Base-by-base conservation (phyloP, 1,284 basidiomycete species). In the Ceratobasidium papillatum region DNA sequence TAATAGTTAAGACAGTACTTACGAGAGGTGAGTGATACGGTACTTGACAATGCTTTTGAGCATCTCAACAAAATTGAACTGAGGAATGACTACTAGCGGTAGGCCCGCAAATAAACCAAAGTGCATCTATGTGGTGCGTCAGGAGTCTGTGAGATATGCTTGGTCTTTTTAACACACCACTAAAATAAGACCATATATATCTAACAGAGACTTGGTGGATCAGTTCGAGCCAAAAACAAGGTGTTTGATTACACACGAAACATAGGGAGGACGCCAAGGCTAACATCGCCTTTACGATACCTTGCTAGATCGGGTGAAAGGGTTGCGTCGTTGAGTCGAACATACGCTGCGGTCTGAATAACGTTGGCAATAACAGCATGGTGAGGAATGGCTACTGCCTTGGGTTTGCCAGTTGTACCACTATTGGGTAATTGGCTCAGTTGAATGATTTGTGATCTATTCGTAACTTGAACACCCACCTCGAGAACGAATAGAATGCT, bases 371-470 rank as follows among this genome's bases (percentile, higher is more conserved):
- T 88, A 1, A 91, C 85, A 0, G 86, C 81, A 78, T 87, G 88
- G 79, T 94, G 92, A 0, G 92, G 82, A 76, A 94, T 91, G 14
- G 84, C 85, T 30, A 94, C 89, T 5, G 91, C 92, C 86, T 94
- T 94, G 0, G 94, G 91, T 78, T 87, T 89, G 7, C 93, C 93
- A 77, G 94, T 95, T 1, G 94, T 95, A 19, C 93, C 94, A 74
- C 90, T 92, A 0, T 2, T 3, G 34, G 25, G 30, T 3, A 12
- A 47, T 30, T 14, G 25, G 17, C 32, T 54, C 12, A 12, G 51
- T 52, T 52, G 14, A 19, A 3, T 8, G 7, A 30, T 2, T 22
- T 45, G 19, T 36, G 38, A 17, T 17, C 7, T 3, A 17, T 17
- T 22, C 36, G 27, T 34, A 19, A 22, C 32, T 22, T n/a, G 4